A percentile compares a stretch with the other conserved stretches of the same genome.
These are phyloP conservation scores for Papilionanthe hybrid DNA, from an alignment of 116 monocot species.

Conservation along the genomic window DNA sequence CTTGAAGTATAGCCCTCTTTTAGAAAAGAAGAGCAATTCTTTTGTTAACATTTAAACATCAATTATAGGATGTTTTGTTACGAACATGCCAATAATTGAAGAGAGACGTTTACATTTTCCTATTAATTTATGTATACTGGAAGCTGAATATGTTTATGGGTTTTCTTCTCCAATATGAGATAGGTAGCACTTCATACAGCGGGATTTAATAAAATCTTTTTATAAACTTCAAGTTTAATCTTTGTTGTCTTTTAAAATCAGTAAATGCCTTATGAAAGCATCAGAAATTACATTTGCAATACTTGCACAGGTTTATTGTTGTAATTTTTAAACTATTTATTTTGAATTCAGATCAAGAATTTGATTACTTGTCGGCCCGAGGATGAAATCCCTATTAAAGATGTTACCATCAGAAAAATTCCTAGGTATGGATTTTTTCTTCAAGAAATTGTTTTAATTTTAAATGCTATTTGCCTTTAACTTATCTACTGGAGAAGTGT, in stretches of 20 bases:
- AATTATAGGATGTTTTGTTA: not conserved
- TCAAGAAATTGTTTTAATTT: not conserved
- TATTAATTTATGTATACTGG: not conserved
- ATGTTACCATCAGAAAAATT: slow-evolving; percentile 96
- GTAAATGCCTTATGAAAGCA: not conserved
- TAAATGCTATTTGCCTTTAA: not conserved
- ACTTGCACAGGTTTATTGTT: not conserved
- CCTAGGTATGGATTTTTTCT: slow-evolving; percentile 46
- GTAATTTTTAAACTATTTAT: slow-evolving; percentile 1
- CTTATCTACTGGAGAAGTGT: not conserved
- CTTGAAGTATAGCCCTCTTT: not conserved
- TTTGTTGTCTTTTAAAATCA: not conserved
- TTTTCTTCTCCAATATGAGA: not conserved
- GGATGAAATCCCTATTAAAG: slow-evolving; percentile 82
- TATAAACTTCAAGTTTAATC: not conserved
- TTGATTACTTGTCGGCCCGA: slow-evolving; percentile 84
- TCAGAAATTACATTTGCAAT: not conserved
- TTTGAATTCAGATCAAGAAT: slow-evolving; percentile 81
- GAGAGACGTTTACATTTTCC: not conserved
- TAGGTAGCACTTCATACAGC: not conserved
- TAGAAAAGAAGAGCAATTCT: not conserved
- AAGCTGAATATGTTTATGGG: not conserved
- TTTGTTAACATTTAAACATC: not conserved
- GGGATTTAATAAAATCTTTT: not conserved
- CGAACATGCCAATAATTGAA: not conserved